These are phyloP conservation scores for Huntiella abstrusa DNA, from an alignment of 2,329 filamentous ascomycete species.

Conservation along the genomic window DNA sequence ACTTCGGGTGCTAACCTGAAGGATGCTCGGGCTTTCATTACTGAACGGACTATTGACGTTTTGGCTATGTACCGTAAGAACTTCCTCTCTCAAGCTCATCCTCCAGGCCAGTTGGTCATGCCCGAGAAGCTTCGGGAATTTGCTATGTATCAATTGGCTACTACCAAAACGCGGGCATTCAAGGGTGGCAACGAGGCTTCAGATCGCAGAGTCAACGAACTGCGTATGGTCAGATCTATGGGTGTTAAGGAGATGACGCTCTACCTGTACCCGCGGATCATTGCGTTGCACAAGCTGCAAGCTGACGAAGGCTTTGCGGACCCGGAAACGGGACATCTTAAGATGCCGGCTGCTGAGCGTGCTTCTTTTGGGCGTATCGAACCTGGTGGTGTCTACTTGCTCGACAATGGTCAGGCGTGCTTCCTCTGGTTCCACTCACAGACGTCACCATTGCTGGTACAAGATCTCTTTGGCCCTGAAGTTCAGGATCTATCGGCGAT, in stretches of 20 bases:
- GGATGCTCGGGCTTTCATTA: conserved; percentile 65
- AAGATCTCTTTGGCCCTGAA: conserved; percentile 73
- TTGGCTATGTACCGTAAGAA: conserved; percentile 85
- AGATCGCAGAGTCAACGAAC: conserved; percentile 77
- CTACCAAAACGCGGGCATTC: conserved; percentile 81
- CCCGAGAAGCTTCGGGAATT: conserved; percentile 94
- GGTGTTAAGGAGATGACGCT: conserved; percentile 69
- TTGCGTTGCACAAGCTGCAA: conserved; percentile 75
- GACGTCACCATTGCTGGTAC: conserved; percentile 77
- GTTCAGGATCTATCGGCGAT: conserved; percentile 47
- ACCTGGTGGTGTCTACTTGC: conserved; percentile 79
- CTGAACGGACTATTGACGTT: conserved; percentile 84
- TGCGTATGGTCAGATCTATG: conserved; percentile 78
- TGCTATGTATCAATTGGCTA: conserved; percentile 81
- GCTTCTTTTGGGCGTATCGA: conserved; percentile 78
- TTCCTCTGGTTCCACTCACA: conserved; percentile 84
- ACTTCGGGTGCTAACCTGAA: conserved; percentile 54
- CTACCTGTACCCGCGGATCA: conserved; percentile 88
- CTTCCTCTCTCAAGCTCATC: conserved; percentile 63
- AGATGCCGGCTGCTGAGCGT: conserved; percentile 62
- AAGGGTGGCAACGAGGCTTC: conserved; percentile 83
- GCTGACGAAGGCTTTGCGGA: conserved; percentile 87
- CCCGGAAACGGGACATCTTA: conserved; percentile 62
- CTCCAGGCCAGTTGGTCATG: conserved; percentile 81
- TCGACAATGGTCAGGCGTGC: conserved; percentile 87